These are phyloP conservation scores for Komagataella pseudopastoris DNA, from an alignment of 805 yeast genomes.

Conservation along the genomic window DNA sequence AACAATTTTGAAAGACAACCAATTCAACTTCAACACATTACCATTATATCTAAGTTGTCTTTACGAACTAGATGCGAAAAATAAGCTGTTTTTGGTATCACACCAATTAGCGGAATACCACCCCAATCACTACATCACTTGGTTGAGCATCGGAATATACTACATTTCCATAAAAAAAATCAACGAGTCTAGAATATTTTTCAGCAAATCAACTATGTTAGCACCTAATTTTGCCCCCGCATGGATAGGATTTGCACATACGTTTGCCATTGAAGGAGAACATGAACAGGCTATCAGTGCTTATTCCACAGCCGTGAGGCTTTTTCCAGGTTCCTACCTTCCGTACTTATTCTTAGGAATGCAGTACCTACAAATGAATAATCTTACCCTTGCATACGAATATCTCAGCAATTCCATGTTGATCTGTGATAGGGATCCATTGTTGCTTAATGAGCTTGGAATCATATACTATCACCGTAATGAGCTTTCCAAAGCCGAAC, in stretches of 20 bases:
- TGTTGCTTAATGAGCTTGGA: conserved; percentile 83
- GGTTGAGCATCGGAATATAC: conserved; percentile 89
- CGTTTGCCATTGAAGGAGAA: conserved; percentile 96
- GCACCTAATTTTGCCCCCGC: conserved; percentile 90
- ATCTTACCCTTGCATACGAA: conserved; percentile 73
- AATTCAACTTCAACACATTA: conserved; percentile 53
- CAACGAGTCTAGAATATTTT: conserved; percentile 74
- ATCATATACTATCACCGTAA: conserved; percentile 75
- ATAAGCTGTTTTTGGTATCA: conserved; percentile 65
- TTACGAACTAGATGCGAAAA: conserved; percentile 72
- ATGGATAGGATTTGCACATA: conserved; percentile 97
- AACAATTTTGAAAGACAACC: conserved; percentile 40
- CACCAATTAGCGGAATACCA: conserved; percentile 78
- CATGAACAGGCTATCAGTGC: conserved; percentile 98
- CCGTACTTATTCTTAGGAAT: conserved; percentile 88
- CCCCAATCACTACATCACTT: conserved; percentile 72
- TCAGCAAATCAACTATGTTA: conserved; percentile 77
- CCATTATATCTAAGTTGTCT: conserved; percentile 77
- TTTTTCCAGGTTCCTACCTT: conserved; percentile 82
- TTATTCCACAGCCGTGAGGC: conserved; percentile 86
- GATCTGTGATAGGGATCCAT: conserved; percentile 77
- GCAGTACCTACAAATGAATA: conserved; percentile 88
- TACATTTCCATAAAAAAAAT: conserved; percentile 64
- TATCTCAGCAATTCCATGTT: conserved; percentile 64
- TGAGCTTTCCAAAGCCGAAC: conserved; percentile 56